Conservation (phyloP, 1,139 yeast genomes). For the Hanseniaspora sp. region DNA sequence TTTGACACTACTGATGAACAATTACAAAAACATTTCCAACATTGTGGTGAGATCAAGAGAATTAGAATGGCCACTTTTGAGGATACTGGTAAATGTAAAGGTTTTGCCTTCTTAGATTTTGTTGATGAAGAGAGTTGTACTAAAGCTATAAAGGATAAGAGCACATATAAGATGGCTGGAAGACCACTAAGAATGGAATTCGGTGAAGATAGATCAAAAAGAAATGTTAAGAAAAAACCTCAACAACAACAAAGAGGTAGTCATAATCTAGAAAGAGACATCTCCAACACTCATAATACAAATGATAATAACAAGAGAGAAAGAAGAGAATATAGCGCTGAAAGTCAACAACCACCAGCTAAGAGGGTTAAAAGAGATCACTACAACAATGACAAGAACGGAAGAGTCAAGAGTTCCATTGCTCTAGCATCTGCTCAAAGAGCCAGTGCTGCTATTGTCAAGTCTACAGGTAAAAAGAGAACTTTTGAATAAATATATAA, state of each 20-base stretch:
- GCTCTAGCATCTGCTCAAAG: constrained; percentile 85
- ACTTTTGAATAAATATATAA: constrained; percentile 39
- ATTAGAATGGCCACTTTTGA: constrained; percentile 95
- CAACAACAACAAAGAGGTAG: constrained; percentile 19
- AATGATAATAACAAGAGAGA: constrained; percentile 18
- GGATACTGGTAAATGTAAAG: constrained; percentile 92
- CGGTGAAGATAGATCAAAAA: constrained; percentile 88
- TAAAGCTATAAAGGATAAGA: constrained; percentile 63
- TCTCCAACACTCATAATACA: constrained; percentile 7
- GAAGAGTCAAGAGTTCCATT: constrained; percentile 65
- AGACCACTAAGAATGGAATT: constrained; percentile 77
- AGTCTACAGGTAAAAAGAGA: constrained; percentile 79
- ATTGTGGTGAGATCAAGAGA: constrained; percentile 62
- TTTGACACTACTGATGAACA: constrained; percentile 83
- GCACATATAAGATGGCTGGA: constrained; percentile 55
- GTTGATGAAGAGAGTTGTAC: constrained; percentile 71
- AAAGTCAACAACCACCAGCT: constrained; percentile 11
- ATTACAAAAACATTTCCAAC: constrained; percentile 65
- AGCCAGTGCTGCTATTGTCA: constrained; percentile 79
- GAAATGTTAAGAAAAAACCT: constrained; percentile 33
- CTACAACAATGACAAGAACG: constrained; percentile 27
- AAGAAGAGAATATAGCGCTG: constrained; percentile 22
- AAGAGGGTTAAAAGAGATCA: constrained; percentile 19
- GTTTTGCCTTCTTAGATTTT: constrained; percentile 89
- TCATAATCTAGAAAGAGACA: constrained; percentile 10